These are phyloP conservation scores for Ceratocystis variospora DNA, from an alignment of 2,329 filamentous ascomycete species.

Conservation along the genomic window DNA sequence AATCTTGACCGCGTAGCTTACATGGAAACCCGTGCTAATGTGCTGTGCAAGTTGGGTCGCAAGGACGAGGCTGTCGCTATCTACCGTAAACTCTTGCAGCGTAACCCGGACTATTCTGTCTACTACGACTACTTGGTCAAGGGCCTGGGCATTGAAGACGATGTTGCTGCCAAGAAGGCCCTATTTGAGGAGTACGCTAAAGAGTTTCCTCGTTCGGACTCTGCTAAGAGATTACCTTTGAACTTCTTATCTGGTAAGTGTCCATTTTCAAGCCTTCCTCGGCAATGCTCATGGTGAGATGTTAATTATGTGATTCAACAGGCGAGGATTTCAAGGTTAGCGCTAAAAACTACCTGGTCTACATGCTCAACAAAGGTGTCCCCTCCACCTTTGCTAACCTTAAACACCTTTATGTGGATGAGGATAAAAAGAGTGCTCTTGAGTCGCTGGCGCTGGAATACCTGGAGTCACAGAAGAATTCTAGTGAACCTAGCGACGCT, in stretches of 20 bases:
- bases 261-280: not conserved
- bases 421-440: slow-evolving; percentile 63
- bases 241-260: slow-evolving; percentile 64
- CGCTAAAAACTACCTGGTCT: slow-evolving; percentile 63
- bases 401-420: slow-evolving; percentile 76
- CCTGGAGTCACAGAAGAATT: slow-evolving; percentile 37
- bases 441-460: slow-evolving; percentile 68
- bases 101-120: slow-evolving; percentile 73
- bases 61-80: slow-evolving; percentile 70
- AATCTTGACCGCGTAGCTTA: slow-evolving; percentile 74
- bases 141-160: slow-evolving; percentile 47
- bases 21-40: slow-evolving; percentile 74
- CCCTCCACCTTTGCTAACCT: slow-evolving; percentile 95
- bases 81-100: slow-evolving; percentile 66
- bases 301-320: slow-evolving; percentile 24
- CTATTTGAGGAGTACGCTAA: slow-evolving; percentile 65
- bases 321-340: slow-evolving; percentile 68
- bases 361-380: slow-evolving; percentile 82
- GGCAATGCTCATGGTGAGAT: not conserved
- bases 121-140: slow-evolving; percentile 73
- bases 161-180: slow-evolving; percentile 51
- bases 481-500: slow-evolving; percentile 45
- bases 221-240: slow-evolving; percentile 70
- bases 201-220: slow-evolving; percentile 72
- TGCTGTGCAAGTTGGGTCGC: slow-evolving; percentile 61